Evolutionary conservation across 2,329 filamentous ascomycete genomes (phyloP).

Genomic region (Trichoderma gracile): DNA sequence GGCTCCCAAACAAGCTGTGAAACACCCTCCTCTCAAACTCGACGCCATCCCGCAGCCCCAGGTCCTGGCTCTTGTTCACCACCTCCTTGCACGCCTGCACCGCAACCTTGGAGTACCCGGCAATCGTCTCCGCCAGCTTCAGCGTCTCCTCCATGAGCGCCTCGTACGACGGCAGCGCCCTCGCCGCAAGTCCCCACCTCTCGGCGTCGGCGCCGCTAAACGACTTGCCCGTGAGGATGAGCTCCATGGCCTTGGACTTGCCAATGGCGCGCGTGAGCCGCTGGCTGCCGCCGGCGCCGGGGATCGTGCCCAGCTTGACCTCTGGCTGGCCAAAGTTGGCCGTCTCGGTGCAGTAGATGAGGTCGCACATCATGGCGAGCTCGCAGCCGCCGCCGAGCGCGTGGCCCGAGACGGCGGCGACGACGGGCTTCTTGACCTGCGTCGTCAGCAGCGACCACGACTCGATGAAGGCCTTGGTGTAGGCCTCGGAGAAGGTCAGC

Average conservation of each 20-base stretch:
- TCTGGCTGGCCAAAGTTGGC: constrained; percentile 97
- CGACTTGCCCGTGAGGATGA: constrained; percentile 81
- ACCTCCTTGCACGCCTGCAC: constrained; percentile 92
- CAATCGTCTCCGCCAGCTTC: constrained; percentile 85
- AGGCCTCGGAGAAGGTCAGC: constrained; percentile 84
- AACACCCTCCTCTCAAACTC: constrained; percentile 94
- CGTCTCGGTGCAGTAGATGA: constrained; percentile 81
- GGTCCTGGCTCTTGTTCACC: constrained; percentile 98
- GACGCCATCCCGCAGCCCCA: constrained; percentile 82
- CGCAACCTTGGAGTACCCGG: constrained; percentile 81
- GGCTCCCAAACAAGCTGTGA: constrained; percentile 87
- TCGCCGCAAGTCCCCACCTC: constrained; percentile 86
- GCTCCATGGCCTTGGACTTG: constrained; percentile 86
- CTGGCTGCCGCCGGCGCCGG: constrained; percentile 89
- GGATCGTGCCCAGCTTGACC: constrained; percentile 91
- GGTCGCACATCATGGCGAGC: constrained; percentile 95
- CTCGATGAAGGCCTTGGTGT: constrained; percentile 90
- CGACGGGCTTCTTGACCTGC: constrained; percentile 86
- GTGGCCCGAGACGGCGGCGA: constrained; percentile 91
- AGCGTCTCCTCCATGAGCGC: constrained; percentile 79
- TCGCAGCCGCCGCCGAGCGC: constrained; percentile 95
- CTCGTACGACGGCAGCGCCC: constrained; percentile 76
- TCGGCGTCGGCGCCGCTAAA: constrained; percentile 84
- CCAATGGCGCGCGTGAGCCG: constrained; percentile 79
- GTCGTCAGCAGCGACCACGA: constrained; percentile 86